Conservation (phyloP, 2,329 filamentous ascomycete species). For the Phaeosphaeriaceae sp. region DNA sequence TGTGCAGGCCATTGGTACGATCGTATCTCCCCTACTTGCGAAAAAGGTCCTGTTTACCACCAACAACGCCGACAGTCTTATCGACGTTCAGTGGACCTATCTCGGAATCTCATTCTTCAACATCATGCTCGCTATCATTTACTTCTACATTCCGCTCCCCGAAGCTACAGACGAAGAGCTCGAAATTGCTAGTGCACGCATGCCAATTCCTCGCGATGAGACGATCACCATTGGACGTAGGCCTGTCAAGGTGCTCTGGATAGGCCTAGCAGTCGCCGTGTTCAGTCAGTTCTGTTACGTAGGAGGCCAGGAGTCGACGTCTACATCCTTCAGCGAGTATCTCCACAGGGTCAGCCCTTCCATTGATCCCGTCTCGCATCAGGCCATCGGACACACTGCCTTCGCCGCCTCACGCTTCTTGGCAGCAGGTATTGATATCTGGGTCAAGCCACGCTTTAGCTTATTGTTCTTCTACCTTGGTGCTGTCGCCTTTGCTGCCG, state of each 20-base stretch:
- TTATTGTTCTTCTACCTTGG: constrained; percentile 63
- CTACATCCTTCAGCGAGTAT: constrained; percentile 58
- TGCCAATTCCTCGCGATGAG: constrained; percentile 44
- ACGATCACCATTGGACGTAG: constrained; percentile 51
- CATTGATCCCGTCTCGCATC: constrained; percentile 51
- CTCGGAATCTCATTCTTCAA: constrained; percentile 70
- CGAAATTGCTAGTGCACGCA: constrained; percentile 61
- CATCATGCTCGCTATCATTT: constrained; percentile 64
- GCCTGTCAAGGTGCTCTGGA: constrained; percentile 61
- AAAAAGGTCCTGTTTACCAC: constrained; percentile 64
- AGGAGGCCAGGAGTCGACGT: constrained; percentile 66
- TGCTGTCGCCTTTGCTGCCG: constrained; percentile 59
- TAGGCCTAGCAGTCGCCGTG: constrained; percentile 63
- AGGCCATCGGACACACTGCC: constrained; percentile 64
- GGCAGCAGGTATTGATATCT: constrained; percentile 60
- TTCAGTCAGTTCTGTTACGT: constrained; percentile 68
- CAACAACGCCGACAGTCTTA: constrained; percentile 58
- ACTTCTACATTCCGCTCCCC: constrained; percentile 69
- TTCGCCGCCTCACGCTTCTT: constrained; percentile 68
- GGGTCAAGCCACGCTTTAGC: constrained; percentile 67
- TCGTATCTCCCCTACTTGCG: constrained; percentile 67
- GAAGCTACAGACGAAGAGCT: constrained; percentile 69
- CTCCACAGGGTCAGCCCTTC: constrained; percentile 50
- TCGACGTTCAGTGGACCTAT: constrained; percentile 71
- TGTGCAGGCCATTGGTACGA: constrained; percentile 67